Evolutionary conservation across 805 yeast genomes (phyloP).

Genomic region (Hanseniaspora hatyaiensis): DNA sequence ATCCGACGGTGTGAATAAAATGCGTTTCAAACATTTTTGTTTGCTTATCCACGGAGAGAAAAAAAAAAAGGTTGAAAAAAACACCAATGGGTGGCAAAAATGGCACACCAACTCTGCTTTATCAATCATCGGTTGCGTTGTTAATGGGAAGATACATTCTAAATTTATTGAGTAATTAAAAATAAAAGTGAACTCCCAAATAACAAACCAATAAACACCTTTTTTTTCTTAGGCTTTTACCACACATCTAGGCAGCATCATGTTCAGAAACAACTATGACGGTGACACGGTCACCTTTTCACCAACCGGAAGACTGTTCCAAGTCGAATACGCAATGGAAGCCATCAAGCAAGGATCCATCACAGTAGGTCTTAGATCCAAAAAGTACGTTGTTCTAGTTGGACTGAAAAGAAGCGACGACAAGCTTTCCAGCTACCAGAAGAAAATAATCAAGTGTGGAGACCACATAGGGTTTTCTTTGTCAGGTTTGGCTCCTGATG

Average conservation of each 20-base stretch:
- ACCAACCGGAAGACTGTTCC: conserved; percentile 96
- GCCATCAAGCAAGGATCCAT: conserved; percentile 98
- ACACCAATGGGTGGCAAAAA: neutral
- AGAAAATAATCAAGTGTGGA: conserved; percentile 83
- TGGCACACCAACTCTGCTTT: no score
- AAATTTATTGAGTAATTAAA: no score
- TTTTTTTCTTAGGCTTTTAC: no score
- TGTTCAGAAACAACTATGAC: conserved; percentile 96
- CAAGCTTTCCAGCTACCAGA: conserved; percentile 92
- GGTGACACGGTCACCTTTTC: conserved; percentile 97
- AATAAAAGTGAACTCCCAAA: neutral
- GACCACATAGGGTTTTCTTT: conserved; percentile 88
- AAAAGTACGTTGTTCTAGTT: conserved; percentile 77
- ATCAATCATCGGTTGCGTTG: no score
- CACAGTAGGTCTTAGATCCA: conserved; percentile 84
- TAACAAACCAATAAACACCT: neutral
- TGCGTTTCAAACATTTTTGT: neutral
- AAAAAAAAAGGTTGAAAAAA: no score
- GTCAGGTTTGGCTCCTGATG: conserved; percentile 98
- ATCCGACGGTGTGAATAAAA: neutral
- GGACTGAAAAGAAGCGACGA: conserved; percentile 95
- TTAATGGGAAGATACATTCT: no score
- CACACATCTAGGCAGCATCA: conserved; percentile 13
- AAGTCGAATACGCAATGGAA: conserved; percentile 93
- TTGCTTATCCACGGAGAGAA: neutral